Percentiles rank a stretch among this genome's conserved stretches.
These are phyloP conservation scores for Sequoia sempervirens DNA, from an alignment of 75 land plant genomes.

Conservation along the genomic window DNA sequence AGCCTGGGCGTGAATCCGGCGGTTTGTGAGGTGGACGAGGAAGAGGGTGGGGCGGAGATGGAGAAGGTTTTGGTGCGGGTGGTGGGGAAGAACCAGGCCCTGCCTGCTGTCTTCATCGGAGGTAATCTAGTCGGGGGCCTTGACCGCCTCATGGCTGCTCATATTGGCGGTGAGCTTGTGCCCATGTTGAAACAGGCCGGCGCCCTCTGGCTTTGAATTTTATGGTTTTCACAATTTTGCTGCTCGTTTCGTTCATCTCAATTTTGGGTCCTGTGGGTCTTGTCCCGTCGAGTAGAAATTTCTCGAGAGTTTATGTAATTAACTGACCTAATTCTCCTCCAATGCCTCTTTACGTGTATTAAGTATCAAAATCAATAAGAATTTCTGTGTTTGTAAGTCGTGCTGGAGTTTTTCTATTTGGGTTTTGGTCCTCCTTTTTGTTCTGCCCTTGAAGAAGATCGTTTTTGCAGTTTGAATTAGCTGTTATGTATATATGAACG, in stretches of 20 bases:
- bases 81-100: conserved; percentile 30
- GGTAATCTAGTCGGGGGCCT: conserved; percentile 66
- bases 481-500: no score
- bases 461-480: no score
- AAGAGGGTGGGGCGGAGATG: conserved; percentile 48
- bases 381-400: background rate
- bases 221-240: background rate
- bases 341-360: background rate
- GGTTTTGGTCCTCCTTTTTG: no score
- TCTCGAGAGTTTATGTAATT: background rate
- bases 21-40: conserved; percentile 65
- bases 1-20: conserved; percentile 71
- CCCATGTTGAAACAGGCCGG: conserved; percentile 64
- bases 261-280: background rate
- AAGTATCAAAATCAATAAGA: background rate
- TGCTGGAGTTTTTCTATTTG: no score
- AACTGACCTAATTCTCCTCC: background rate
- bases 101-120: conserved; percentile 78
- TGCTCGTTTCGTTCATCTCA: background rate
- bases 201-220: conserved; percentile 57
- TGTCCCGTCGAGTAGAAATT: background rate
- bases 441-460: no score
- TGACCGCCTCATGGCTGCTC: conserved; percentile 67
- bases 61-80: conserved; percentile 41
- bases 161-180: conserved; percentile 49